A percentile compares a stretch with the other conserved stretches of the same genome.
phyloP scores from a whole-genome alignment of 768 basidiomycete species.

The Tulasnella sp. region DNA sequence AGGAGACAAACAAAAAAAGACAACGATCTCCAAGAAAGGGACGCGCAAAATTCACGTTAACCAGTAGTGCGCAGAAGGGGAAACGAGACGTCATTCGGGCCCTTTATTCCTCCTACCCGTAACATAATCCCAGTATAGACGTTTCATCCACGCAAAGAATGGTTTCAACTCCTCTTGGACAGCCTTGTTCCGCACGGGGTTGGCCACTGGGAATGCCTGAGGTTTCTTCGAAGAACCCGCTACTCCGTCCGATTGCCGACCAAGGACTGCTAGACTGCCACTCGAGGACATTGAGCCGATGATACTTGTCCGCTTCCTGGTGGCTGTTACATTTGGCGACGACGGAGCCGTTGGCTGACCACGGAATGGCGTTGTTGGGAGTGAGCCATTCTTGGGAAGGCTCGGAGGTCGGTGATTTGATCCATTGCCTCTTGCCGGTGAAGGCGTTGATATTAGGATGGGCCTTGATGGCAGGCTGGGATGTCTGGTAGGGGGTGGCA shows the following conservation, averaged over 20 bases:
- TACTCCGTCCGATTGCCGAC: neutral
- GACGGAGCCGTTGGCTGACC: neutral
- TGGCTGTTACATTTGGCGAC: neutral
- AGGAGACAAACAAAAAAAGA: too few species aligned
- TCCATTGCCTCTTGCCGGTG: too few species aligned
- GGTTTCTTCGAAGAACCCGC: neutral
- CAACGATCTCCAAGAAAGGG: neutral
- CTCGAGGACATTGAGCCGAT: neutral
- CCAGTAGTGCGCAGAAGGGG: neutral
- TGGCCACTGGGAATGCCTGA: neutral
- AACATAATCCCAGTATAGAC: neutral
- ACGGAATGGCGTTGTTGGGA: neutral
- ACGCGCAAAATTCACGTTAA: neutral
- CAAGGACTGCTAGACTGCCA: neutral
- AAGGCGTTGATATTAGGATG: too few species aligned
- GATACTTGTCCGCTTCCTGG: neutral
- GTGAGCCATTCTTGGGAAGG: neutral
- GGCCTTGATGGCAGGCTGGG: too few species aligned
- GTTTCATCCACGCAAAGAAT: neutral
- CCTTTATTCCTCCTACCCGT: neutral
- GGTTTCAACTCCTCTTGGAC: neutral
- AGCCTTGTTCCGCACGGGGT: neutral
- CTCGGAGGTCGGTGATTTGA: too few species aligned
- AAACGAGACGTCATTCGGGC: neutral
- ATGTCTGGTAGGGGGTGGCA: too few species aligned